phyloP scores from a whole-genome alignment of 2,329 filamentous ascomycete genomes.

The Aureobasidium sp. region DNA sequence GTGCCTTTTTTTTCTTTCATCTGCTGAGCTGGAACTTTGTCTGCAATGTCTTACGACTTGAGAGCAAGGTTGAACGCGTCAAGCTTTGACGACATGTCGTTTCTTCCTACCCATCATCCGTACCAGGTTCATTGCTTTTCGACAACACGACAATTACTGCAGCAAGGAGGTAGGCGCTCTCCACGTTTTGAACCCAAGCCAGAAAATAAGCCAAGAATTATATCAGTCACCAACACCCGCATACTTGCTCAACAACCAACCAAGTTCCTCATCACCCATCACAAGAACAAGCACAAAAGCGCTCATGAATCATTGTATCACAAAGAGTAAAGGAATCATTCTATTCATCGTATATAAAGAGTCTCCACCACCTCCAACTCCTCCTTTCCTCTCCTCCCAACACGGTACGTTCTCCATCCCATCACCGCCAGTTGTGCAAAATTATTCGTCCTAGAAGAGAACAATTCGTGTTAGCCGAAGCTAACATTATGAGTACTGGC shows the following conservation, averaged over 20 bases:
- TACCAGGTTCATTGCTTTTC: background rate
- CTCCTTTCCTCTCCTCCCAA: background rate
- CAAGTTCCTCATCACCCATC: background rate
- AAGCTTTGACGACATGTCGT: background rate
- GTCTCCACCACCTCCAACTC: background rate
- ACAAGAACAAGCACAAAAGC: background rate
- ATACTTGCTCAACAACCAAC: background rate
- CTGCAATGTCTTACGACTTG: background rate
- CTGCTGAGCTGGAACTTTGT: too few relatives aligned
- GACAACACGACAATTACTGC: background rate
- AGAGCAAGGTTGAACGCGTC: background rate
- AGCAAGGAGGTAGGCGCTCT: background rate
- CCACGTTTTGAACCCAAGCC: background rate
- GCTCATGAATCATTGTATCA: background rate
- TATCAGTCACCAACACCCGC: background rate
- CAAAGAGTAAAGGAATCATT: background rate
- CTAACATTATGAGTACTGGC: too few relatives aligned
- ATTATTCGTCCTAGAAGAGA: too few relatives aligned
- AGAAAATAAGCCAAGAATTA: too few relatives aligned
- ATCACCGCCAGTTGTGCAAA: too few relatives aligned
- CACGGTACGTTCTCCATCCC: too few relatives aligned
- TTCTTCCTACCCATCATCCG: background rate
- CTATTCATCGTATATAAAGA: background rate
- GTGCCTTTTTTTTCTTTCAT: too few relatives aligned
- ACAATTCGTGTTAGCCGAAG: too few relatives aligned